phyloP scores from a whole-genome alignment of 257 asterid genomes.

The Nicotiana noctiflora region DNA sequence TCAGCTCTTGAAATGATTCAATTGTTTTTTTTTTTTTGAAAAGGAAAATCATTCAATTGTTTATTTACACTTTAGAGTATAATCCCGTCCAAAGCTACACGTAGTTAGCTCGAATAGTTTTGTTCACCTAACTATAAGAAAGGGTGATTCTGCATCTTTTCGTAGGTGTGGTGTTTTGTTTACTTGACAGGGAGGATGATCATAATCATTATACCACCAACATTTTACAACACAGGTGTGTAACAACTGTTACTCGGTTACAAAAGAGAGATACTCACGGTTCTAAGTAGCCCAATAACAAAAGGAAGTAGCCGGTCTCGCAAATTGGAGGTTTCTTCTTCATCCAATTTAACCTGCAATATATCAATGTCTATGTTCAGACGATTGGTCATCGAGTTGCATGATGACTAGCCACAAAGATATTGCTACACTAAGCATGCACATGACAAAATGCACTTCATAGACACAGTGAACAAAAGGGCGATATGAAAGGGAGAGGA shows the following conservation, averaged over 20 bases:
- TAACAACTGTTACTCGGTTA: not conserved
- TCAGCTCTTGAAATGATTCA: not conserved
- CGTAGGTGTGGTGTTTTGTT: not conserved
- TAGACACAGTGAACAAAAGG: not conserved
- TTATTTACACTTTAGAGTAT: not conserved
- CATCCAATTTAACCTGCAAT: constrained; percentile 69
- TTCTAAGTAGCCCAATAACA: constrained; percentile 91
- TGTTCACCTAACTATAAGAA: not conserved
- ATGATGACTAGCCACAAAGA: not conserved
- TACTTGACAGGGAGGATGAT: not conserved
- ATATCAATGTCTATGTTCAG: constrained; percentile 17
- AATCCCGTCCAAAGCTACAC: not conserved
- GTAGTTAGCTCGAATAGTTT: not conserved
- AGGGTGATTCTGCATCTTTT: not conserved
- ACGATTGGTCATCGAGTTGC: not conserved
- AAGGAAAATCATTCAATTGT: not conserved
- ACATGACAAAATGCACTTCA: not conserved
- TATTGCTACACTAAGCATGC: too few species aligned
- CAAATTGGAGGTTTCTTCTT: constrained; percentile 64
- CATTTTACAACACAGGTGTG: not conserved
- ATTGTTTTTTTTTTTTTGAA: not conserved
- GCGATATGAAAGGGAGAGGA: not conserved
- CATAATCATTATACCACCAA: not conserved
- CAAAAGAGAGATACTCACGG: constrained; percentile 46
- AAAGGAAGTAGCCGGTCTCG: constrained; percentile 90